Percentiles rank a stretch among this genome's conserved stretches.
Conservation (phyloP, 108 stramenopile species). For the Pinguiococcus pyrenoidosus region DNA sequence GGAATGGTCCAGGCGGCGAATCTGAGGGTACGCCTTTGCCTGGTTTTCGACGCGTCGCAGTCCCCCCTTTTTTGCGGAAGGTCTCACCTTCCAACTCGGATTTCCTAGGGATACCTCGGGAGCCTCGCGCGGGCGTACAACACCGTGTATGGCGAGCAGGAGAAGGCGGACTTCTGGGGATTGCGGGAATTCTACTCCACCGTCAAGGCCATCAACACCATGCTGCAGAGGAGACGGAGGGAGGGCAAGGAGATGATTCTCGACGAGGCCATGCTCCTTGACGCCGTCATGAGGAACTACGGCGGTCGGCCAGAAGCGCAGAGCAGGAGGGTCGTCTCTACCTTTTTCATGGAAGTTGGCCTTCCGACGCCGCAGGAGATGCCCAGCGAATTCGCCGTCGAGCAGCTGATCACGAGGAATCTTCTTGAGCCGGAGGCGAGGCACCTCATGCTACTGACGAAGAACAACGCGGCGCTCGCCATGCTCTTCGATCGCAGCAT, state of each 20-base stretch:
- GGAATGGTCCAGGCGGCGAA: neutral
- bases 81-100: no score
- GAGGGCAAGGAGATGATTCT: neutral
- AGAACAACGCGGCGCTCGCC: slow-evolving; percentile 12
- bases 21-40: no score
- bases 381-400: neutral
- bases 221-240: neutral
- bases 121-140: slow-evolving; percentile 1
- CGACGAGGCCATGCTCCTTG: neutral
- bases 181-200: slow-evolving; percentile 12
- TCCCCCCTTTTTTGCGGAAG: no score
- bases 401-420: neutral
- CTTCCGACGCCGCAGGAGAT: neutral
- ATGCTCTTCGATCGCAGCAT: slow-evolving; percentile 5
- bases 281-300: neutral
- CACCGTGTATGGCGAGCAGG: neutral
- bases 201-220: slow-evolving; percentile 1
- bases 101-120: neutral
- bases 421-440: slow-evolving; percentile 4
- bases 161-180: slow-evolving; percentile 7
- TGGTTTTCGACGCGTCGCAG: no score
- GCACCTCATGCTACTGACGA: slow-evolving; percentile 15
- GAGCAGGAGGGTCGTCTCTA: neutral
- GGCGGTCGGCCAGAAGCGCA: neutral
- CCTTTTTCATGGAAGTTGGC: neutral